Evolutionary conservation across 768 basidiomycete genomes (phyloP).

Genomic region (Trametes cinnabarina): DNA sequence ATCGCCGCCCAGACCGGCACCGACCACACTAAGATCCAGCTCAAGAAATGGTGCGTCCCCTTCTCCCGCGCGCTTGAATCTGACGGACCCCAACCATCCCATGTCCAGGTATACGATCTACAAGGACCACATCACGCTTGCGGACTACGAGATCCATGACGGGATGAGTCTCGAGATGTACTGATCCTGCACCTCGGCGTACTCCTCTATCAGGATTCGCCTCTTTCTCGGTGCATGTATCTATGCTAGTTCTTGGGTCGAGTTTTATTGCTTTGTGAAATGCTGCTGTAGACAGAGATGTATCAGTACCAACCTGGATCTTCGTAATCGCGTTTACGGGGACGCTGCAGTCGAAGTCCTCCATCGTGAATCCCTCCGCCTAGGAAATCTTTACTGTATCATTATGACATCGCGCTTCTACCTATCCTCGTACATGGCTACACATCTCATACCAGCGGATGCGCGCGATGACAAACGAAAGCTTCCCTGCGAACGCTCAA

Average conservation of each 20-base stretch:
- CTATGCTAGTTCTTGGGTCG: not conserved
- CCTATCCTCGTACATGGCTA: too few species aligned
- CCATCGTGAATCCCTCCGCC: too few species aligned
- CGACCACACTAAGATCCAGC: constrained; percentile 74
- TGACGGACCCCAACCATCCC: not conserved
- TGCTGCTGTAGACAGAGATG: constrained; percentile 12
- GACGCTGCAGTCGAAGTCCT: not conserved
- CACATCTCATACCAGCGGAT: too few species aligned
- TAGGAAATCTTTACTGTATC: too few species aligned
- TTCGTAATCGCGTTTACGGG: not conserved
- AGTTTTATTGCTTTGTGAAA: not conserved
- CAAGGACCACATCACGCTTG: constrained; percentile 93
- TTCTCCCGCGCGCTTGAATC: not conserved
- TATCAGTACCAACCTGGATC: constrained; percentile 8
- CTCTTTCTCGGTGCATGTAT: not conserved
- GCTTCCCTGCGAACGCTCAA: too few species aligned
- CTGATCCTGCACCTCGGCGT: constrained; percentile 31
- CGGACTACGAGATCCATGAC: constrained; percentile 92
- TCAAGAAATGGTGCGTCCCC: constrained; percentile 89
- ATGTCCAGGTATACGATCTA: constrained; percentile 81
- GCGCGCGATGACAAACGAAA: too few species aligned
- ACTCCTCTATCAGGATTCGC: not conserved
- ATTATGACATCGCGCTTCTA: too few species aligned
- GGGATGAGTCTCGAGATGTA: constrained; percentile 95
- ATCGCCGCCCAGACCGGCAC: constrained; percentile 97